phyloP scores from a whole-genome alignment of 345 rosid genomes.

The Linum tenue region DNA sequence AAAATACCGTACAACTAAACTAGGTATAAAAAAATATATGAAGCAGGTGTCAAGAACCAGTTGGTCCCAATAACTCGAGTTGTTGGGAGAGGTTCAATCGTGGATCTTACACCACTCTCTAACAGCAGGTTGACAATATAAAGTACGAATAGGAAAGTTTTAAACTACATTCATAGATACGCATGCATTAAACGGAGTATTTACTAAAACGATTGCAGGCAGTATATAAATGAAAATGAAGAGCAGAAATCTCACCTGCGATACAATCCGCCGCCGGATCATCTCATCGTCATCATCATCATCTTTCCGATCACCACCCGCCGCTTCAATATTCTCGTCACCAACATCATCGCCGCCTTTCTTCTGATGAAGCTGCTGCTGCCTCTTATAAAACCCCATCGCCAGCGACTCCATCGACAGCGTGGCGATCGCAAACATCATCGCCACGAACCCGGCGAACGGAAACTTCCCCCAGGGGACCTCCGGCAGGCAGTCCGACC shows the following conservation, averaged over 20 bases:
- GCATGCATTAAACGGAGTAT: too few relatives aligned
- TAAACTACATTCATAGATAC: too few relatives aligned
- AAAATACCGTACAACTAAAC: too few relatives aligned
- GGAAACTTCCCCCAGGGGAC: slow-evolving; percentile 34
- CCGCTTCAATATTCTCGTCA: neutral
- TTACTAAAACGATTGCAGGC: too few relatives aligned
- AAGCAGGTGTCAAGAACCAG: too few relatives aligned
- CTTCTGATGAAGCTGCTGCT: neutral
- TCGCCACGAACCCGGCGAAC: slow-evolving; percentile 36
- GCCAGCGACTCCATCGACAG: slow-evolving; percentile 39
- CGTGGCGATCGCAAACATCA: slow-evolving; percentile 36
- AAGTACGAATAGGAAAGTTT: too few relatives aligned
- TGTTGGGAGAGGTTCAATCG: too few relatives aligned
- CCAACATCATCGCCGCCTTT: neutral
- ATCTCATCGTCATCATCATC: slow-evolving; percentile 1
- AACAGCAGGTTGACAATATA: too few relatives aligned
- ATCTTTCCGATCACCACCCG: neutral
- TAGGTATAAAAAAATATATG: too few relatives aligned
- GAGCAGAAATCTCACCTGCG: neutral
- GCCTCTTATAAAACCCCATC: slow-evolving; percentile 12
- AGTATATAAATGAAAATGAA: neutral
- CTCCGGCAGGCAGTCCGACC: slow-evolving; percentile 28
- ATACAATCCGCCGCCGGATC: neutral
- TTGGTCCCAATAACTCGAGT: too few relatives aligned
- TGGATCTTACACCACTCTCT: too few relatives aligned